Base-by-base conservation (phyloP, 805 yeast genomes). In the Suhomyces sp. region DNA sequence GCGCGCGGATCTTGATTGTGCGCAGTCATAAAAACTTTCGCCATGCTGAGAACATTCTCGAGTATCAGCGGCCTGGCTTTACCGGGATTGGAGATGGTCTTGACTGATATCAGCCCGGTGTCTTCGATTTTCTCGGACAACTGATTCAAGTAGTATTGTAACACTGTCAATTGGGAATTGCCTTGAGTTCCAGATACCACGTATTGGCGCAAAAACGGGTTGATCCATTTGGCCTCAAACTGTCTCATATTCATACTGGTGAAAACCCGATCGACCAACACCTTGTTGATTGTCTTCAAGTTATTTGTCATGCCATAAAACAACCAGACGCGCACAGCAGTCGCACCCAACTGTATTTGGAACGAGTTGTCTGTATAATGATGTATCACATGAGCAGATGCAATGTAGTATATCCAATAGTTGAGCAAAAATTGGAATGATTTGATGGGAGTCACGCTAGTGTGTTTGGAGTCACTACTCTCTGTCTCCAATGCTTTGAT, bases 351-450 rank as follows among this genome's bases (percentile, higher is more conserved):
- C 6, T 33, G 48, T 15, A 46, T 21, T 5, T 22, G 10, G 3
- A 20, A 13, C n/a, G 48, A 31, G 9, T 15, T 10, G 10, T 46
- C 48, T 2, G 35, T 17, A 8, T 46, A 46, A 6, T 33, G 25
- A 10, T 46, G 48, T 13, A 35, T 15, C 10, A 46, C 13, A 20
- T 46, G 48, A 4, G 48, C 48, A 3, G 52, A n/a, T 2, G 50
- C 48, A 21, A 50, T 35, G 44, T 50, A 57, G 49, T 57, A 57
- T 19, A 53, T n/a, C 60, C 60, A 57, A 45, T 57, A 57, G 53
- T 57, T 57, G 29, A 57, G 43, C 35, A 57, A 48, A 25, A 54
- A 57, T 46, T 46, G 46, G 48, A 39, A 48, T 9, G 59, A 49
- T 6, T 44, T 40, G 25, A 29, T 43, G 24, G 47, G 51, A n/a